Base-by-base conservation (phyloP, 345 rosid species). In the Salix purpurea region DNA sequence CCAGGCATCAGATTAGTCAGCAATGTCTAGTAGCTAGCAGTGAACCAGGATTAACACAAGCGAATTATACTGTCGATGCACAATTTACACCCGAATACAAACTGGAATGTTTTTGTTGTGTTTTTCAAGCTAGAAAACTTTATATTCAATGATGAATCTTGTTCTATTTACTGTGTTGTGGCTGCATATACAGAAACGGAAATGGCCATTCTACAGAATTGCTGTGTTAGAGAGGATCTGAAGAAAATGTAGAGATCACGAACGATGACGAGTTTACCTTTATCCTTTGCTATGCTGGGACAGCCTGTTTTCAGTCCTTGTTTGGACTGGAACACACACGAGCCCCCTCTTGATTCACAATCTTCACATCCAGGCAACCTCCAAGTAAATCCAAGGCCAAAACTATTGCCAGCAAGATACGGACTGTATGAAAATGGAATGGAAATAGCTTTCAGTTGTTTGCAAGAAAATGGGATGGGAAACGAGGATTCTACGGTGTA, bases 381-480 rank as follows among this genome's bases (percentile, higher is more conserved):
- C 91, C 95, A 91, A 34, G 88, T 89, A 44, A 91, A 84, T 15
- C 85, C 81, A 6, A 91, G 92, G 18, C 95, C 95, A 44, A 91
- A 89, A 61, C 85, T 80, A 66, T 65, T 78, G 39, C 86, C 95
- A 40, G 91, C 70, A 56, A 91, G 79, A 77, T 84, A 89, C 71
- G 90, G 86, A 81, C 86, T 84, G 21, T 85, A 89, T 6, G 85
- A 50, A 80, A 88, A 85, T 15, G 92, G 95, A 39, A 91, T 87
- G n/a, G 87, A 85, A n/a, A 87, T 83, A 8, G 85, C 83, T 76
- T 80, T 89, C 54, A 88, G 70, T 23, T 36, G 32, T 75, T 75
- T 73, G 79, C 95, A 91, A 69, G 82, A 84, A 28, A 26, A 74
- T 0, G 87, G 90, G 66, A 79, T 30, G 1, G 30, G 62, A 18